These are phyloP conservation scores for Starmerella sirachaensis DNA, from an alignment of 805 yeast genomes.

Conservation along the genomic window DNA sequence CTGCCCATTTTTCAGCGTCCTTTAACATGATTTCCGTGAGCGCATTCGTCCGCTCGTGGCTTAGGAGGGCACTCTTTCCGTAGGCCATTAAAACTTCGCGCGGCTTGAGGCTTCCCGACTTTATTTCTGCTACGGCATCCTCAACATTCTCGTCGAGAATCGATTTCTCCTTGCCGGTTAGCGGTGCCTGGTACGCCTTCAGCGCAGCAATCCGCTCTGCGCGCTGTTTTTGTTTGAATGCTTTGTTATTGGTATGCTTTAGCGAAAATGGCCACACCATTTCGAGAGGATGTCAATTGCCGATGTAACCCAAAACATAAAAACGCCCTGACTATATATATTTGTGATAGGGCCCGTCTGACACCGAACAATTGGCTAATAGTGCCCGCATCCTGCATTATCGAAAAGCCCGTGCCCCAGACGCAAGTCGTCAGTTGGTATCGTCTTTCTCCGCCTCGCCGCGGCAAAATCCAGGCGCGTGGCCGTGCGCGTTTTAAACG, in stretches of 20 bases:
- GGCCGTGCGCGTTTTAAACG: no score
- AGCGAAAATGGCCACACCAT: constrained; percentile 7
- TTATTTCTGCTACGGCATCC: constrained; percentile 35
- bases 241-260: constrained; percentile 9
- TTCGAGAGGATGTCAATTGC: background rate
- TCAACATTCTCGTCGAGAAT: constrained; percentile 35
- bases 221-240: constrained; percentile 28
- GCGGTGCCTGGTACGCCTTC: constrained; percentile 32
- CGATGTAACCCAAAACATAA: no score
- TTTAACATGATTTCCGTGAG: constrained; percentile 51
- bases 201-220: constrained; percentile 27
- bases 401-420: no score
- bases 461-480: no score
- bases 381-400: no score
- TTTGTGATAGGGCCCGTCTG: no score
- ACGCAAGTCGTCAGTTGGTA: no score
- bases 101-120: constrained; percentile 38
- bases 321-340: no score
- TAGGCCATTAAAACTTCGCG: constrained; percentile 47
- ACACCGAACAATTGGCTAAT: no score
- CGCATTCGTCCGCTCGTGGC: constrained; percentile 47
- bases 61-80: constrained; percentile 51
- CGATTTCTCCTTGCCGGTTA: constrained; percentile 27
- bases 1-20: constrained; percentile 55
- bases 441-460: no score